Base-by-base conservation (phyloP, 257 asterid species). In the Rhazya stricta region DNA sequence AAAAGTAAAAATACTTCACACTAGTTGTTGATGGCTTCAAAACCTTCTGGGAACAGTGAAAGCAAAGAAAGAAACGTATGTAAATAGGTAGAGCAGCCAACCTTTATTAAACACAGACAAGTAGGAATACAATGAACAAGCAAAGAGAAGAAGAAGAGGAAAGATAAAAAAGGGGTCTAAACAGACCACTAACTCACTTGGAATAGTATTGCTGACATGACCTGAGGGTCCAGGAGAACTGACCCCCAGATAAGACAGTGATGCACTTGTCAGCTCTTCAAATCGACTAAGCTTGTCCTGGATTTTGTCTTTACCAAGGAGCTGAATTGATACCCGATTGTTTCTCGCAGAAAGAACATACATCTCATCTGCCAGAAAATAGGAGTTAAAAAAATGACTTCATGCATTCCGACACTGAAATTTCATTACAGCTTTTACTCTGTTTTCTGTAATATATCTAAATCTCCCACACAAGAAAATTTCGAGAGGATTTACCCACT, bases 301-400 rank as follows among this genome's bases (percentile, higher is more conserved):
- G 46, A 92, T 82, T 80, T 91, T 80, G 46, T 92, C 92, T 84
- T 86, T 91, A 51, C 99, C 99, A 60, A 95, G 86, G 25, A 95
- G 90, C 89, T 95, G 85, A 53, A 95, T 82, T 7, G 99, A 81
- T 45, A 95, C 96, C 74, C 88, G 89, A 79, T 88, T 89, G 82
- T 92, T 95, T 67, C 88, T 87, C 19, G 98, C 87, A 68, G 99
- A 95, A 67, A 95, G 92, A 84, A 95, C 97, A 81, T 95, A 95
- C 99, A 95, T 95, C 85, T 92, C 99, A 78, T 95, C 99, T 92
- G 82, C 53, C 67, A 46, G 43, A 82, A 18, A 69, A 83, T 76
- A 29, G n/a, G 63, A 41, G 39, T 42, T 43, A 69, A 39, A 62
- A 18, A 66, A 27, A 37, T 45, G 7, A 45, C 29, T 63, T 42